Evolutionary conservation across 2,329 filamentous ascomycete genomes (phyloP), one percentile per base, ranked within the genome.

Genomic region (Claviceps africana): DNA sequence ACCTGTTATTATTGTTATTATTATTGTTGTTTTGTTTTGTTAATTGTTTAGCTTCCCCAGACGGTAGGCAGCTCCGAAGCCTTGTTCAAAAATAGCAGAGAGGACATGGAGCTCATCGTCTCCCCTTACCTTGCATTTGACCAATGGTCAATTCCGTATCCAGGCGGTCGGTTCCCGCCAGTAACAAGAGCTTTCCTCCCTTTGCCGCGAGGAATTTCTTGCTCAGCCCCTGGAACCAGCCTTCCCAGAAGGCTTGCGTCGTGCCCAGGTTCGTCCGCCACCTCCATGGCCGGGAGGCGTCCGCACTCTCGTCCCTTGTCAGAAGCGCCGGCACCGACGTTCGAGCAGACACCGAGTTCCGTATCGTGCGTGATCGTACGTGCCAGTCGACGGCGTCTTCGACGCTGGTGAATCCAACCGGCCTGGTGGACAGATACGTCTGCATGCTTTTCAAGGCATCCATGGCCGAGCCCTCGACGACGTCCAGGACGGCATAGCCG

Each of bases 371-470:
- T 11, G 88, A 89, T 43, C 90, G 83, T 25, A 89, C 81, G 65
- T 98, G 93, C 93, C 93, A 98, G 61, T 94, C 88, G 58, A 98
- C 88, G 7, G 85, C 91, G 4, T 85, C 79, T 56, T 85, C 76
- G 19, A 95, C 60, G 13, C 81, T 85, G n/a, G 81, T 73, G 61
- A 98, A 98, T 2, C 82, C 80, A 9, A 74, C 72, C 0, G 93
- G 93, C 22, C 93, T 78, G 4, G 84, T 89, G 1, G 86, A 83
- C 21, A 98, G 77, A 66, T 96, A 96, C 3, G 83, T 85, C 58
- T 93, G 85, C 93, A 98, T 98, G 67, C 86, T 90, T 66, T 89
- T 83, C 51, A 98, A 75, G 2, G 93, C 91, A 65, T 97, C 93
- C 67, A 98, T 91, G 35, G 93, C 93, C 0, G 88, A 95, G 11